phyloP scores from a whole-genome alignment of 2,329 filamentous ascomycete genomes.

The Nemania sp. region DNA sequence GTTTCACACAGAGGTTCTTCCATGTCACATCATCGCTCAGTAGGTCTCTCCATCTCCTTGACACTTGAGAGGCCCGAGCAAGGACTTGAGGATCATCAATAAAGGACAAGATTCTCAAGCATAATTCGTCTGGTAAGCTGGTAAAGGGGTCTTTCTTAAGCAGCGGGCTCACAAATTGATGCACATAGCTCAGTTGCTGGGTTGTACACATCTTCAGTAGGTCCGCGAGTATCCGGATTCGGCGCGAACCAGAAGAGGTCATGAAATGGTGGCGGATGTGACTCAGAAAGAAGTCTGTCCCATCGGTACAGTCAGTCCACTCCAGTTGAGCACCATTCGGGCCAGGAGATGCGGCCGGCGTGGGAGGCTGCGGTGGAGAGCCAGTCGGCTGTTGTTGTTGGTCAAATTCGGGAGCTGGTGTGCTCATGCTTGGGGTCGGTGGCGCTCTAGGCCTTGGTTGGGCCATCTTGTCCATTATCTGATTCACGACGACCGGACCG shows the following conservation, averaged over 20 bases:
- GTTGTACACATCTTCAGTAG: conserved; percentile 93
- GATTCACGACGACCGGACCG: conserved; percentile 44
- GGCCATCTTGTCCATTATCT: conserved; percentile 57
- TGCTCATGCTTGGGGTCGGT: conserved; percentile 68
- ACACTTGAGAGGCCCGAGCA: conserved; percentile 94
- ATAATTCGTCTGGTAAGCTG: conserved; percentile 88
- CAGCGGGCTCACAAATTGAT: conserved; percentile 90
- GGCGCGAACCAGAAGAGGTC: conserved; percentile 73
- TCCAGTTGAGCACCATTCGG: conserved; percentile 65
- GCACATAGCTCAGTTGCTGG: conserved; percentile 92
- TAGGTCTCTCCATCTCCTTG: conserved; percentile 87
- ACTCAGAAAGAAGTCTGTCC: conserved; percentile 81
- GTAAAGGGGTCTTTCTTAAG: conserved; percentile 97
- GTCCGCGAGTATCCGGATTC: conserved; percentile 81
- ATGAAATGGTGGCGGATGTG: conserved; percentile 81
- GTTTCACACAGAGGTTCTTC: conserved; percentile 96
- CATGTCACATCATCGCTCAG: conserved; percentile 96
- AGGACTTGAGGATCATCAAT: conserved; percentile 96
- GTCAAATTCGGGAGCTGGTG: conserved; percentile 65
- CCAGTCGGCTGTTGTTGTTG: conserved; percentile 57
- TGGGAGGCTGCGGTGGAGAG: conserved; percentile 66
- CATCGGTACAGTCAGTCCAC: conserved; percentile 76
- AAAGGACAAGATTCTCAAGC: conserved; percentile 87
- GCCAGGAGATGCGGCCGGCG: conserved; percentile 66
- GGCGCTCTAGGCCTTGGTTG: conserved; percentile 59